Evolutionary conservation across 176 grass and related monocot genomes (phyloP), one percentile per base, ranked within the genome.

Genomic region (Oropetium thomaeum): DNA sequence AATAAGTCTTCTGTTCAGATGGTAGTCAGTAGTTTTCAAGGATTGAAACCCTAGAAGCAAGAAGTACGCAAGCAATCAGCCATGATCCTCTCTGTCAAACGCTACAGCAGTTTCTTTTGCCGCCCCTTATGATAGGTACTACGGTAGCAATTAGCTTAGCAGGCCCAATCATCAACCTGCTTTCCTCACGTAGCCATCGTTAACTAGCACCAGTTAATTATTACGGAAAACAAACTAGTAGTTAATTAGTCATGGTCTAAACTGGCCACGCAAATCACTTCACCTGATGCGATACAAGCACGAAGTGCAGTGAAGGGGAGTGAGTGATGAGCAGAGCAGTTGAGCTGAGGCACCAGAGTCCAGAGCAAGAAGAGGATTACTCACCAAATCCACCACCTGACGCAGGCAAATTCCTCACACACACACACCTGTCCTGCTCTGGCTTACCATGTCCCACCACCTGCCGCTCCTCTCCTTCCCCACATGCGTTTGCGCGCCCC

Each of bases 401-500:
- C 71, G 20, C 47, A 6, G 8, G 4, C 44, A 32, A 76, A 28
- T 48, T 26, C 29, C 20, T 51, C 58, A 17, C 61, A 23, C 25
- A 25, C 27, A 5, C 42, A 31, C 69, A 28, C 38, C 39, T 28
- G 80, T 33, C 9, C 29, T 9, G 51, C 15, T 9, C 22, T 35
- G 61, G 52, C 72, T 69, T 83, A 82, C 85, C 85, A 83, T 78
- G 85, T 78, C 85, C 79, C n/a, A 33, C 60, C 15, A 65, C 16
- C 79, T 37, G 31, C 66, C n/a, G 33, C 38, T 39, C 83, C 58
- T 47, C 58, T 11, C 4, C 41, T 33, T 42, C 70, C 26, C 55
- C n/a, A 27, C 48, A 71, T 20, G 26, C 72, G 23, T 52, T 8
- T 49, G 34, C 69, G 17, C 54, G 4, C 47, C 78, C 62, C 55